A percentile compares a stretch with the other conserved stretches of the same genome.
phyloP scores from a whole-genome alignment of 2,329 filamentous ascomycete species.

The Phaeoacremonium minimum region DNA sequence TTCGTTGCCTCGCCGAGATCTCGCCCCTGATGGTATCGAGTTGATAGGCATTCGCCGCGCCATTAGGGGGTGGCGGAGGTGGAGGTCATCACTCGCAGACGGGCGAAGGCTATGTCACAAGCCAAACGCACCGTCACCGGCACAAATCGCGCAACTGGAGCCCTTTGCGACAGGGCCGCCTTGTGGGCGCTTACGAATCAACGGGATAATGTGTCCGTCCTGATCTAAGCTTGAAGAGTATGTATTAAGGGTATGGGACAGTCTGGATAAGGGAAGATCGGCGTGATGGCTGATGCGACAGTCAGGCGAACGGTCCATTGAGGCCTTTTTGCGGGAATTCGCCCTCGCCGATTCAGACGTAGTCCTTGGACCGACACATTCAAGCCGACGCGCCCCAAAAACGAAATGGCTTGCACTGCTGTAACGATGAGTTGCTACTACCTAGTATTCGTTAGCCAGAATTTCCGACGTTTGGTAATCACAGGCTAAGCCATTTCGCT shows the following conservation, averaged over 20 bases:
- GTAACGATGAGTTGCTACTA: not conserved
- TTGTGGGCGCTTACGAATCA: not conserved
- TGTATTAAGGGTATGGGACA: not conserved
- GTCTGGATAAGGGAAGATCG: not conserved
- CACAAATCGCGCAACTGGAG: not conserved
- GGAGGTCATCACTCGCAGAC: not conserved
- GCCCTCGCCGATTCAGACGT: not conserved
- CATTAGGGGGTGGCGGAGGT: too few relatives aligned
- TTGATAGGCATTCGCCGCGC: too few relatives aligned
- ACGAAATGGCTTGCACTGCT: not conserved
- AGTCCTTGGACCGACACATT: not conserved
- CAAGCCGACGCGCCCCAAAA: not conserved
- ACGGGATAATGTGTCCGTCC: not conserved
- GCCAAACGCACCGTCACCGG: not conserved
- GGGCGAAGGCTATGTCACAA: not conserved
- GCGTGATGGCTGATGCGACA: not conserved
- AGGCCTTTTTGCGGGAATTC: not conserved
- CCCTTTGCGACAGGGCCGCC: not conserved
- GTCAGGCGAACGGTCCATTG: not conserved
- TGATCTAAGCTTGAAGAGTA: not conserved
- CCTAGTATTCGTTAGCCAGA: not conserved
- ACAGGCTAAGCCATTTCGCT: not conserved
- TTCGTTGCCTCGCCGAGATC: too few relatives aligned
- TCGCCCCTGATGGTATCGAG: too few relatives aligned
- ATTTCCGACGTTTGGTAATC: not conserved